Base-by-base conservation (phyloP, 352 stramenopile species). In the Phytophthora fragariae region DNA sequence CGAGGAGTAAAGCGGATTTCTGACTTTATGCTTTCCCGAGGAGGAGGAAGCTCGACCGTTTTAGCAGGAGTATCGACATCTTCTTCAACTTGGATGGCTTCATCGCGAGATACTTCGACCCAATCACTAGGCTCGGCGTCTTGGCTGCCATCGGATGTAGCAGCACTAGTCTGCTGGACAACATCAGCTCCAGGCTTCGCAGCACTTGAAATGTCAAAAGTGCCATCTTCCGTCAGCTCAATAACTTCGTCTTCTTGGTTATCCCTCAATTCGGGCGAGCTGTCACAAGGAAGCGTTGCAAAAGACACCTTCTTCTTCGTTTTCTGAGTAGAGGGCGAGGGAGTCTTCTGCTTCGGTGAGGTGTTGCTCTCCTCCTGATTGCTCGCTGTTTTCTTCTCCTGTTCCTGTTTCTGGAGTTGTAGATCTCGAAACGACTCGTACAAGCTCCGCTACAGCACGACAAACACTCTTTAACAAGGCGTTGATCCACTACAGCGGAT, bases 1-100 rank as follows among this genome's bases (percentile, higher is more conserved):
- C 89, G 82, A 29, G 87, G 86, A 0, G 89, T 96, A 62, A 96
- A 96, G n/a, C 72, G 59, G 41, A 94, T 91, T 68, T 88, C 83
- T 2, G 81, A 73, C n/a, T 86, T 63, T 12, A 82, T 47, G 2
- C 64, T 52, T 53, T 73, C 62, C n/a, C 89, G 83, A 5, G 87
- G 85, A 11, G 82, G 72, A 2, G 79, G 88, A 7, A 92, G 24
- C 54, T 82, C 68, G 3, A 67, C 21, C 4, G 61, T 53, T 9
- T 68, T 53, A 46, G n/a, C 17, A 17, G 19, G n/a, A 17, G 47
- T 14, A 2, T 61, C 44, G 7, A 55, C 27, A 3, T 61, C 39
- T 29, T 62, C 54, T 1, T 64, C 49, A 19, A 65, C 24, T 35
- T 80, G 46, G 12, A 71, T 60, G 1, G 76, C 64, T 21, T 69